Evolutionary conservation across 2,329 filamentous ascomycete genomes (phyloP).

Genomic region (Aspergillus fijiensis): DNA sequence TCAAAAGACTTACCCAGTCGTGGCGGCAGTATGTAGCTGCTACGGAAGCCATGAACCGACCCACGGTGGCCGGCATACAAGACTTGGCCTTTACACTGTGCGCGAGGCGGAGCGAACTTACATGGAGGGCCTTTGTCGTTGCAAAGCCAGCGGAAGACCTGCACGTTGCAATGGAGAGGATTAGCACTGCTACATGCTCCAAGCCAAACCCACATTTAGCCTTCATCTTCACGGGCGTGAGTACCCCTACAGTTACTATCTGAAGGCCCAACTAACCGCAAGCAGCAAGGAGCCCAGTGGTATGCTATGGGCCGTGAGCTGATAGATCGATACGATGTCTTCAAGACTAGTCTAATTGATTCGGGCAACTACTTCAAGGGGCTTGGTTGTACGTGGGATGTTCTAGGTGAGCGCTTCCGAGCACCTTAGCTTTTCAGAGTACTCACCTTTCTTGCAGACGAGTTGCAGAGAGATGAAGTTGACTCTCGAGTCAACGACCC

Average conservation of each 20-base stretch:
- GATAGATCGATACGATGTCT: conserved; percentile 16
- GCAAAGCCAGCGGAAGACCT: not conserved
- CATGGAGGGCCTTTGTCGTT: conserved; percentile 3
- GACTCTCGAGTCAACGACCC: conserved; percentile 6
- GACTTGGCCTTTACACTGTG: conserved; percentile 7
- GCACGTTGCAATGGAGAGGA: not conserved
- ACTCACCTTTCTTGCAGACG: not conserved
- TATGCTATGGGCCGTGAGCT: conserved; percentile 27
- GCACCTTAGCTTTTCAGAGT: no score
- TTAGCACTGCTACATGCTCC: not conserved
- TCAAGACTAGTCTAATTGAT: conserved; percentile 11
- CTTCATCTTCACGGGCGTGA: conserved; percentile 1
- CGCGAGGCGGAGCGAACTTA: not conserved
- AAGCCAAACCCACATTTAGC: not conserved
- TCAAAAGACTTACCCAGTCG: conserved; percentile 3
- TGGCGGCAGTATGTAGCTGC: not conserved
- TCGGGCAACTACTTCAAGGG: conserved; percentile 13
- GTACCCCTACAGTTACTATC: not conserved
- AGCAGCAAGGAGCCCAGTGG: conserved; percentile 31
- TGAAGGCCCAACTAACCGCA: conserved; percentile 1
- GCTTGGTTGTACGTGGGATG: conserved; percentile 14
- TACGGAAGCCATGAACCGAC: no score
- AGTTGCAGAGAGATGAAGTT: conserved; percentile 16
- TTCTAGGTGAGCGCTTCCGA: not conserved
- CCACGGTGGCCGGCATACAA: not conserved